Base-by-base conservation (phyloP, 768 basidiomycete species). In the Asterophora lycoperdoides region DNA sequence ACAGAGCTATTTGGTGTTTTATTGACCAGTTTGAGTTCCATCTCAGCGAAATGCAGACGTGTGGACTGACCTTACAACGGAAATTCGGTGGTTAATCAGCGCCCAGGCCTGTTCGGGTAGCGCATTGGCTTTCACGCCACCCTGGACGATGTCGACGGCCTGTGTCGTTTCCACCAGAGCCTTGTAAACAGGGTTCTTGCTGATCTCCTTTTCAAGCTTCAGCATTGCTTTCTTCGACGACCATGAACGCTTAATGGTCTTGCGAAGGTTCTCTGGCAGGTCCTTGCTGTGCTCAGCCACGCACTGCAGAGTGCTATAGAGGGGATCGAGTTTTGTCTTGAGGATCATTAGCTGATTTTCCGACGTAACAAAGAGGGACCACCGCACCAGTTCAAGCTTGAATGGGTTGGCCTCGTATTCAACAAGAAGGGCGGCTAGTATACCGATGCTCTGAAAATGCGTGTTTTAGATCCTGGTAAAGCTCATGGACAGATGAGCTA, bases 91-190 rank as follows among this genome's bases (percentile, higher is more conserved):
- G 59, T 90, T 87, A 20, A 89, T 74, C 18, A 89, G 64, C 0
- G 82, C 85, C 62, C 70, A 81, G 1, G 79, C 84, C 47, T 68
- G 72, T 64, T 92, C 89, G 1, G 90, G 90, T 17, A 93, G 75
- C 20, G 89, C 88, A 58, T 92, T 92, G 20, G 75, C 73, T 64
- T 90, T 89, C 26, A 83, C 78, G 9, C 82, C 84, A 18, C 81
- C 81, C 17, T 72, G 67, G 29, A 82, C 74, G 9, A 93, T 60
- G 57, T 90, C 88, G 36, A 85, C 75, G 1, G 90, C 90, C 63
- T 89, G 86, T 1, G 89, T 90, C 4, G 86, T 90, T 28, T 80
- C 73, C 4, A 81, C 69, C 9, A 82, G 60, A 52, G 71, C 80
- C 46, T 70, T 73, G 52, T 71, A 67, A 3, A 54, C 20, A 0